A percentile compares a stretch with the other conserved stretches of the same genome.
phyloP scores from a whole-genome alignment of 768 basidiomycete genomes.

The Tricholoma sp. region DNA sequence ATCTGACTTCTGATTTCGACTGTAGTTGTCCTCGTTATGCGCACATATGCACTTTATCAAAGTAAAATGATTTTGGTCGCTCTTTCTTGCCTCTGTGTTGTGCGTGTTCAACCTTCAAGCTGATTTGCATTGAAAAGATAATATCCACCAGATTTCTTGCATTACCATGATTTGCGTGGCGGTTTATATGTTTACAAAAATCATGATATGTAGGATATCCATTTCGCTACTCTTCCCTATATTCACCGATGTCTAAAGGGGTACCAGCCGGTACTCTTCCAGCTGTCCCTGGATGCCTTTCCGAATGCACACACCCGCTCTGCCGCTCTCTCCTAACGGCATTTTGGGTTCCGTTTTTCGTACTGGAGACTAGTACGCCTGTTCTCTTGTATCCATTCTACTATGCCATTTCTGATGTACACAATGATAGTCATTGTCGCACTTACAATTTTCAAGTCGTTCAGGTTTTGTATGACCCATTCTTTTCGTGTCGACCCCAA shows the following conservation, averaged over 20 bases:
- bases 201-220: background rate
- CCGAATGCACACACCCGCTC: background rate
- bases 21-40: constrained; percentile 21
- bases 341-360: constrained; percentile 2
- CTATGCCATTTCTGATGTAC: too few species aligned
- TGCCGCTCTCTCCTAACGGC: background rate
- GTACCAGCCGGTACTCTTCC: background rate
- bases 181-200: background rate
- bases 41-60: constrained; percentile 23
- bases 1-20: background rate
- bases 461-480: background rate
- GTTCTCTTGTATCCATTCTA: background rate
- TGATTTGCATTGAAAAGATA: background rate
- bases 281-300: constrained; percentile 2
- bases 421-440: background rate
- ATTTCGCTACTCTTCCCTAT: background rate
- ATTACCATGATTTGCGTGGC: background rate
- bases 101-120: constrained; percentile 5
- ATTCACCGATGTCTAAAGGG: background rate
- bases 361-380: background rate
- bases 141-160: background rate
- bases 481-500: background rate
- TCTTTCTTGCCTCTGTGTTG: constrained; percentile 12
- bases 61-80: constrained; percentile 10
- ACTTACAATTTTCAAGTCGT: constrained; percentile 2